Base-by-base conservation (phyloP, 2,329 filamentous ascomycete genomes). In the Penicillium sp. region DNA sequence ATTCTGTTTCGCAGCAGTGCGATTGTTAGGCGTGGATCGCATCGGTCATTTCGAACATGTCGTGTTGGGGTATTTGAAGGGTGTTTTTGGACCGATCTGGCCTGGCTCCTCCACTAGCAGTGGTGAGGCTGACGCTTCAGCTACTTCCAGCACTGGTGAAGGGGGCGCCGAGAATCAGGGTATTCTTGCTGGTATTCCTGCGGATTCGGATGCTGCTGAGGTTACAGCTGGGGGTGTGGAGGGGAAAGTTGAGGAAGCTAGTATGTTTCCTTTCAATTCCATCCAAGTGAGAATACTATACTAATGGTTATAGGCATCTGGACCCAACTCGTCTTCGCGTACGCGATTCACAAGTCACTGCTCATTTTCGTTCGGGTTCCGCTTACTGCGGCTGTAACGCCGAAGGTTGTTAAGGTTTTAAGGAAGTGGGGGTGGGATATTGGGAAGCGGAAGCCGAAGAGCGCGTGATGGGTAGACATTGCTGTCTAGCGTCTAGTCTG, bases 311-410 rank as follows among this genome's bases (percentile, higher is more conserved):
- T 59, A 87, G 84, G 83, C 64, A 77, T 88, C 44, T 87, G 84
- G 84, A 97, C 94, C 7, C 91, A 97, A 69, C 78, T 99, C 24
- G 91, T 90, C 13, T 82, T 99, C 42, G 94, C 94, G 10, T 99
- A 99, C 68, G 93, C 93, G 23, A 90, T 99, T 52, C 94, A 99
- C 80, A 99, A 99, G 77, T 95, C 89, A 63, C 32, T 53, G 8
- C 91, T 97, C 72, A 97, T 99, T 66, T 96, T 99, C 73, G 73
- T 97, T 60, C 85, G 94, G n/a, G 91, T 99, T 8, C 94, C 94
- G 7, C 76, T 97, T 58, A 94, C 94, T 1, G 91, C 90, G 10
- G 93, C 91, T 2, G 81, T 97, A 27, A 91, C 90, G 7, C 94
- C 94, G 1, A 97, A 95, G 74, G 87, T 97, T n/a, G 94, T 97